These are phyloP conservation scores for Spergularia azorica DNA, from an alignment of 179 eudicot species.

Conservation along the genomic window DNA sequence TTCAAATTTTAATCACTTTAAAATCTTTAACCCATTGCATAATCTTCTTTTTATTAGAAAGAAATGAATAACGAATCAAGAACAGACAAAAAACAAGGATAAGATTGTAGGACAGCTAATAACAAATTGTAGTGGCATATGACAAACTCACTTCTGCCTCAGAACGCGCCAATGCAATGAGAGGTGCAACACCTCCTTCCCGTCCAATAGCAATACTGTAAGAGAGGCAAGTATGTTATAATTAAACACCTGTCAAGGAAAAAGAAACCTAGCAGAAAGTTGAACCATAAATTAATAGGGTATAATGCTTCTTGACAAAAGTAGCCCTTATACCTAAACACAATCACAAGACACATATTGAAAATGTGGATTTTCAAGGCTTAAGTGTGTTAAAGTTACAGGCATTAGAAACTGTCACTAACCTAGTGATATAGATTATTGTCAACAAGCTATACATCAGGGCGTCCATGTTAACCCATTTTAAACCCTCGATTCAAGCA, in stretches of 20 bases:
- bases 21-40: no score
- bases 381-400: not conserved
- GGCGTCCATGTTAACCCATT: not conserved
- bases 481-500: not conserved
- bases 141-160: constrained; percentile 66
- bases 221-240: constrained; percentile 15
- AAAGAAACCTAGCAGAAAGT: not conserved
- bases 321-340: not conserved
- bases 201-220: constrained; percentile 92
- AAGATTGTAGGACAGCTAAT: no score
- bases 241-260: not conserved
- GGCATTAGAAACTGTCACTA: not conserved
- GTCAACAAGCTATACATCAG: not conserved
- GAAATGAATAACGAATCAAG: no score
- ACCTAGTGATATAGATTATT: not conserved
- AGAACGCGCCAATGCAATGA: constrained; percentile 81
- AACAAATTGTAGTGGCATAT: not conserved
- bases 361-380: not conserved
- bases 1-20: not conserved
- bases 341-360: not conserved
- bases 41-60: no score
- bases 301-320: not conserved
- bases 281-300: not conserved
- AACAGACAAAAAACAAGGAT: no score
- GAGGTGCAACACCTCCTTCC: constrained; percentile 97